These are phyloP conservation scores for Stygiomarasmius scandens DNA, from an alignment of 1,284 basidiomycete genomes.

Conservation along the genomic window DNA sequence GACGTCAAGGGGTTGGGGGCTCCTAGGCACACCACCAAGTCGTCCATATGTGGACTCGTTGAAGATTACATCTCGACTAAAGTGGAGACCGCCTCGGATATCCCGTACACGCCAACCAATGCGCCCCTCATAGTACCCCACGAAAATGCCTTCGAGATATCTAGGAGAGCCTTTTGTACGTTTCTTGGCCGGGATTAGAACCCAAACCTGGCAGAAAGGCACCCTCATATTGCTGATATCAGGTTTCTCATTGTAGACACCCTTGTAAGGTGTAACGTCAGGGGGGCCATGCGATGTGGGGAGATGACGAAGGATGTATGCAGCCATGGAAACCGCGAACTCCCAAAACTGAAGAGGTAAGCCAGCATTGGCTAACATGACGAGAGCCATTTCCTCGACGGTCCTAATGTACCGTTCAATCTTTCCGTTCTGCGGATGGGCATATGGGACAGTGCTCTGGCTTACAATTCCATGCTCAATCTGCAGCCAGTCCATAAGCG, in stretches of 20 bases:
- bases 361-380: slow-evolving; percentile 26
- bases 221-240: slow-evolving; percentile 28
- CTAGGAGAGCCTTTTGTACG: slow-evolving; percentile 20
- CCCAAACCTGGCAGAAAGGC: slow-evolving; percentile 29
- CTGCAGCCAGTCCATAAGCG: neutral
- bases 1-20: neutral
- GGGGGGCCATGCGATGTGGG: no score
- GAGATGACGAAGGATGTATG: slow-evolving; percentile 24
- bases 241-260: slow-evolving; percentile 24
- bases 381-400: slow-evolving; percentile 32
- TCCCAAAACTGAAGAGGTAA: slow-evolving; percentile 26
- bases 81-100: neutral
- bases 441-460: slow-evolving; percentile 21
- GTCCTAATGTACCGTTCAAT: no score
- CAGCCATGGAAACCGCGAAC: slow-evolving; percentile 22
- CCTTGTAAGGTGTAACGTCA: slow-evolving; percentile 29
- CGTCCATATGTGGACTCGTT: slow-evolving; percentile 4
- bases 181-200: slow-evolving; percentile 22
- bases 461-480: neutral
- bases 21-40: neutral
- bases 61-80: slow-evolving; percentile 9
- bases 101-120: slow-evolving; percentile 12
- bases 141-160: slow-evolving; percentile 4
- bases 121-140: slow-evolving; percentile 10
- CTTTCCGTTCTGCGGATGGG: no score